These are phyloP conservation scores for Metarhizium brunneum DNA, from an alignment of 2,329 filamentous ascomycete species.

Conservation along the genomic window DNA sequence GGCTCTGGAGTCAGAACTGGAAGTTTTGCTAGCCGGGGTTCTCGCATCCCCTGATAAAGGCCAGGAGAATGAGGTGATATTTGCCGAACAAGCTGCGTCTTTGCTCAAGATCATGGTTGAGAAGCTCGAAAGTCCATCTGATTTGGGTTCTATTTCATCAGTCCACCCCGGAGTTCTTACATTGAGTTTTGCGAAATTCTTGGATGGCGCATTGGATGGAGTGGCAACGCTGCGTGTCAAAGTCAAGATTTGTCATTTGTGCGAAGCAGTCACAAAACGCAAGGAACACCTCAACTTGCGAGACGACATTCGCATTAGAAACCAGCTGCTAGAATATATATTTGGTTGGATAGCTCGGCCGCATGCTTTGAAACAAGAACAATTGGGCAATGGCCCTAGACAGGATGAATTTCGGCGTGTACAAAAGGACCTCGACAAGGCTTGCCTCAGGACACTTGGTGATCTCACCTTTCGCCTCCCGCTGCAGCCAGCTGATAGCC, in stretches of 20 bases:
- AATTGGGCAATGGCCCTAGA: conserved; percentile 32
- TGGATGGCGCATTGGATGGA: conserved; percentile 49
- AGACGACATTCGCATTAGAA: conserved; percentile 59
- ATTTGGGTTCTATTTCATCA: conserved; percentile 51
- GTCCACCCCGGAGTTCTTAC: conserved; percentile 55
- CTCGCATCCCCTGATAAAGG: conserved; percentile 41
- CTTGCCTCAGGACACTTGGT: conserved; percentile 55
- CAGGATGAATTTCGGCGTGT: conserved; percentile 48
- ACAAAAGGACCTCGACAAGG: conserved; percentile 56
- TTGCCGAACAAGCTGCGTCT: conserved; percentile 58
- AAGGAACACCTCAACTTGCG: conserved; percentile 61
- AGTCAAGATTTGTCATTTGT: conserved; percentile 60
- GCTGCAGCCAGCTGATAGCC: conserved; percentile 55
- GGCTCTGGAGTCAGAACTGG: conserved; percentile 55
- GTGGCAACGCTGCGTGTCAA: conserved; percentile 51
- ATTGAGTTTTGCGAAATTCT: conserved; percentile 57
- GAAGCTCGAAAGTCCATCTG: conserved; percentile 51
- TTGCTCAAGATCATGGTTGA: conserved; percentile 56
- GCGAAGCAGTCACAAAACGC: conserved; percentile 53
- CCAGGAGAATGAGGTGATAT: conserved; percentile 52
- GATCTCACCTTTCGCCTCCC: conserved; percentile 58
- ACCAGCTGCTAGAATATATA: conserved; percentile 58
- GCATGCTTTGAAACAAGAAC: conserved; percentile 35
- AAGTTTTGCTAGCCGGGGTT: conserved; percentile 50
- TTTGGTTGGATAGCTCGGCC: conserved; percentile 60